These are phyloP conservation scores for Vitis hybrid DNA, from an alignment of 177 flowering plant genomes.

Conservation along the genomic window DNA sequence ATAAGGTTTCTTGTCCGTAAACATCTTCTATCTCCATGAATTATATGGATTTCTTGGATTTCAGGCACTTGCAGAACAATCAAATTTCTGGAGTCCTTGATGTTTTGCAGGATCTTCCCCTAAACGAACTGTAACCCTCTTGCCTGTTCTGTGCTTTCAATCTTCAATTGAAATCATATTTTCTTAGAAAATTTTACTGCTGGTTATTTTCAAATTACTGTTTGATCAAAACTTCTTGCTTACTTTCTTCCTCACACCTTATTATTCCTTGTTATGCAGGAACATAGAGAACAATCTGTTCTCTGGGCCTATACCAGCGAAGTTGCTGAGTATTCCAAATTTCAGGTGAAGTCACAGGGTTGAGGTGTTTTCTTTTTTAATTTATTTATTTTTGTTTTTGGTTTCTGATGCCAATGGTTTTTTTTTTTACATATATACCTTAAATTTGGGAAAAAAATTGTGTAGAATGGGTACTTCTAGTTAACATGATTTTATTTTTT, in stretches of 20 bases:
- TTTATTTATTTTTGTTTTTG: too few species aligned
- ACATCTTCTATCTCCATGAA: not conserved
- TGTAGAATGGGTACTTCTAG: too few species aligned
- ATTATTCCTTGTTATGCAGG: slow-evolving; percentile 37
- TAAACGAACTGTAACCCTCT: slow-evolving; percentile 41
- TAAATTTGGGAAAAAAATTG: too few species aligned
- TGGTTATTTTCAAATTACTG: not conserved
- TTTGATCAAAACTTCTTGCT: too few species aligned
- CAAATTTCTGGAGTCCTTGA: slow-evolving; percentile 50
- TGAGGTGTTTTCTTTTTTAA: too few species aligned
- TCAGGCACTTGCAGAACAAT: slow-evolving; percentile 62
- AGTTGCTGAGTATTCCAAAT: slow-evolving; percentile 61
- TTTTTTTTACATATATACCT: too few species aligned
- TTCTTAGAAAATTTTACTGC: not conserved
- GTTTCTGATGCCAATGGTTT: too few species aligned
- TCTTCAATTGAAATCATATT: not conserved
- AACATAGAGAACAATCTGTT: slow-evolving; percentile 80
- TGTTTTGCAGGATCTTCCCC: slow-evolving; percentile 56
- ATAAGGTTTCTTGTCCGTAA: not conserved
- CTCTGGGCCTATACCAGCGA: slow-evolving; percentile 86
- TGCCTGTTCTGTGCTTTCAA: not conserved
- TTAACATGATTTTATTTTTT: too few species aligned
- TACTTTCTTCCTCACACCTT: not conserved
- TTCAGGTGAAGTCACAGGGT: slow-evolving; percentile 58
- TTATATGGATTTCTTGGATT: slow-evolving; percentile 5